These are phyloP conservation scores for Syzygium syzygioides DNA, from an alignment of 441 rosid species.

Conservation along the genomic window DNA sequence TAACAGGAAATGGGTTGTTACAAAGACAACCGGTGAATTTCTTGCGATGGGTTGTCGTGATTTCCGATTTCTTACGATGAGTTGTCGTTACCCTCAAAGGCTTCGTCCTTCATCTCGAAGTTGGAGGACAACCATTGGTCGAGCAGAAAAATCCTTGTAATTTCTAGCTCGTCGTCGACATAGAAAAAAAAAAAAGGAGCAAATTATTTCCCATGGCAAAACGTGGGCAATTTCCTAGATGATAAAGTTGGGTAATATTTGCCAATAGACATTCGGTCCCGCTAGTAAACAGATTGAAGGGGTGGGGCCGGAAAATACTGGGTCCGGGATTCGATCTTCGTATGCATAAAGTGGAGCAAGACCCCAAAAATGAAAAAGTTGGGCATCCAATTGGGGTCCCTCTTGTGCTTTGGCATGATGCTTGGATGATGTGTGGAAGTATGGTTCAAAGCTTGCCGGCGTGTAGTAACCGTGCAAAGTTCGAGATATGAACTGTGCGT, in stretches of 20 bases:
- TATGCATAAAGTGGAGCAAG: no score
- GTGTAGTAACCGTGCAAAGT: neutral
- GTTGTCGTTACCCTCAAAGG: neutral
- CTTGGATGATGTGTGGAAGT: neutral
- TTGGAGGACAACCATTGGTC: neutral
- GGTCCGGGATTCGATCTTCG: no score
- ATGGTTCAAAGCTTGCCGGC: neutral
- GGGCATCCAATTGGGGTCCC: neutral
- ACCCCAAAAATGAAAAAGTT: neutral
- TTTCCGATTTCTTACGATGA: neutral
- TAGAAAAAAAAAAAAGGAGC: neutral
- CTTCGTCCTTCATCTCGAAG: neutral
- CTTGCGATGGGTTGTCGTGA: neutral
- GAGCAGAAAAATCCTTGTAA: neutral
- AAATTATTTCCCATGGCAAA: neutral
- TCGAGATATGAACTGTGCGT: neutral
- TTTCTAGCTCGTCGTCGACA: neutral
- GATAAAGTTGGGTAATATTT: neutral
- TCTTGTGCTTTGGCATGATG: neutral
- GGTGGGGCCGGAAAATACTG: no score
- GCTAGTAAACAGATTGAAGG: no score
- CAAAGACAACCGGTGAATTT: neutral
- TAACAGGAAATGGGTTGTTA: neutral
- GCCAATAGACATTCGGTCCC: fast-evolving
- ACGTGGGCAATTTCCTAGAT: neutral